phyloP scores from a whole-genome alignment of 768 basidiomycete genomes.

The Royoungia palumana region DNA sequence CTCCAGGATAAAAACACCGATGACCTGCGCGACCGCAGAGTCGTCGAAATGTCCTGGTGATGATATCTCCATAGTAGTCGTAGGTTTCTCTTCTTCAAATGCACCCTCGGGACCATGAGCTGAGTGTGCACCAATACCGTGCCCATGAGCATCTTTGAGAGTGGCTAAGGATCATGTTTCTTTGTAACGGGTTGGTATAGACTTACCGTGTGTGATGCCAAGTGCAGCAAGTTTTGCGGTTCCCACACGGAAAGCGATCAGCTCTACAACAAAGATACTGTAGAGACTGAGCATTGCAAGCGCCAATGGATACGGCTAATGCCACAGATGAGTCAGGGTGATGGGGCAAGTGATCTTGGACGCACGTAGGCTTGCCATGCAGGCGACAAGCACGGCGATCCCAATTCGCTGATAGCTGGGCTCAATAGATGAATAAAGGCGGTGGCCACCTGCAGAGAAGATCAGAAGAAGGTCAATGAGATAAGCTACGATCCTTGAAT shows the following conservation, averaged over 20 bases:
- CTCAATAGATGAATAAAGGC: conserved; percentile 82
- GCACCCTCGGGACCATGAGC: conserved; percentile 71
- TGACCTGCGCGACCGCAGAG: conserved; percentile 60
- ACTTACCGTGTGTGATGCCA: conserved; percentile 60
- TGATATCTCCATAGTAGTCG: conserved; percentile 29
- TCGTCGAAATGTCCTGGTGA: conserved; percentile 33
- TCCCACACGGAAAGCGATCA: conserved; percentile 86
- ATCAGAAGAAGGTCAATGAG: background rate
- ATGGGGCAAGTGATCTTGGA: background rate
- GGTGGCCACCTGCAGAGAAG: conserved; percentile 73
- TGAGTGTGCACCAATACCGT: conserved; percentile 54
- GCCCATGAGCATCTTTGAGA: conserved; percentile 60
- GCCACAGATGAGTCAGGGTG: background rate
- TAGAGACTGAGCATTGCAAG: conserved; percentile 82
- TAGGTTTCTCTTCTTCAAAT: conserved; percentile 5
- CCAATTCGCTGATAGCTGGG: conserved; percentile 70
- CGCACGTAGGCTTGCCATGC: conserved; percentile 77
- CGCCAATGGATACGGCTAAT: conserved; percentile 77
- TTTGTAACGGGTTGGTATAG: background rate
- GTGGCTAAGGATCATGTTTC: background rate
- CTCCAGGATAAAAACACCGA: conserved; percentile 89
- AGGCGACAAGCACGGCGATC: conserved; percentile 62
- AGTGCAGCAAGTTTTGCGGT: conserved; percentile 63
- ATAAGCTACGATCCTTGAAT: background rate
- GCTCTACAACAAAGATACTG: conserved; percentile 77